Evolutionary conservation across 257 asterid species (phyloP).

Genomic region (Nyctanthes arbortristis): DNA sequence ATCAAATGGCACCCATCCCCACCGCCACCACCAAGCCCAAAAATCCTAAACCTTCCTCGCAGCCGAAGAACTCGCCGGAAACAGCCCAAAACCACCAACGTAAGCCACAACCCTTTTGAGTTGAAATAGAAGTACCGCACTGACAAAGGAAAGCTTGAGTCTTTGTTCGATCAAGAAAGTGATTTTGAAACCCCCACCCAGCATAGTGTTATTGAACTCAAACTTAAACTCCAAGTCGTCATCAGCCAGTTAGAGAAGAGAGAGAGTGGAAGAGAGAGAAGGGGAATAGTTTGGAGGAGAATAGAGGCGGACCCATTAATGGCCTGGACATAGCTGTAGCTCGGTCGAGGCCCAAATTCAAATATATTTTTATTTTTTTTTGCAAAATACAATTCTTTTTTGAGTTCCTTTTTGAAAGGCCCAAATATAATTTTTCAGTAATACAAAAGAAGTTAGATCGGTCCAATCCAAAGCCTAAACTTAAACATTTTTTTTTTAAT

Average conservation of each 20-base stretch:
- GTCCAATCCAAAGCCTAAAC: too few species aligned
- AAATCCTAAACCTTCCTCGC: constrained; percentile 70
- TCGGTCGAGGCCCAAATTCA: too few species aligned
- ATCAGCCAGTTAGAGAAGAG: constrained; percentile 34
- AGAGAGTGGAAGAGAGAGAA: constrained; percentile 43
- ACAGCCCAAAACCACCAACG: constrained; percentile 28
- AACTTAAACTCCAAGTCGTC: constrained; percentile 18
- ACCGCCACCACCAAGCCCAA: constrained; percentile 74
- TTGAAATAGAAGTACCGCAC: constrained; percentile 29
- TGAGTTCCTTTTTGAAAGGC: too few species aligned
- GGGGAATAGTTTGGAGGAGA: constrained; percentile 16
- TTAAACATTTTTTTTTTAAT: too few species aligned
- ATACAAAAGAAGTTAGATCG: too few species aligned
- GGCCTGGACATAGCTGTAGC: too few species aligned
- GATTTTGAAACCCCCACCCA: constrained; percentile 33
- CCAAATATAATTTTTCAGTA: too few species aligned
- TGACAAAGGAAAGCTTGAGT: constrained; percentile 42
- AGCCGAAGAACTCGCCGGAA: too few species aligned
- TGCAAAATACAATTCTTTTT: too few species aligned
- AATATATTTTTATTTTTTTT: too few species aligned
- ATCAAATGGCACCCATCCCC: constrained; percentile 68
- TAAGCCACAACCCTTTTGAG: constrained; percentile 27
- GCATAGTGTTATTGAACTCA: constrained; percentile 31
- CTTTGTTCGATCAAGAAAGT: constrained; percentile 49
- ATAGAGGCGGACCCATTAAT: too few species aligned